phyloP scores from a whole-genome alignment of 2,329 filamentous ascomycete species.

The Aureobasidium lini region DNA sequence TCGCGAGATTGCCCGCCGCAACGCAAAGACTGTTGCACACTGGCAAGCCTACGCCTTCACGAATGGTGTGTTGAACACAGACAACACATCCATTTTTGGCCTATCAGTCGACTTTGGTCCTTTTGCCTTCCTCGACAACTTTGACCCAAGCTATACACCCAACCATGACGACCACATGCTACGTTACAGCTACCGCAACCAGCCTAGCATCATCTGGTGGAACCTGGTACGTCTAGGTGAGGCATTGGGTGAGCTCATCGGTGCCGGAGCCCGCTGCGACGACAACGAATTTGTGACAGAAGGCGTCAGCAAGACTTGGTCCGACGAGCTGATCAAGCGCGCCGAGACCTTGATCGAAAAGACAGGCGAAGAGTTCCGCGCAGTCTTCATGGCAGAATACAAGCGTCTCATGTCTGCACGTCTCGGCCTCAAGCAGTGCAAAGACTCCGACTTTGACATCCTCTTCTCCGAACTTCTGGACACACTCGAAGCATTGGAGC shows the following conservation, averaged over 20 bases:
- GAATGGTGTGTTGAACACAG: slow-evolving; percentile 95
- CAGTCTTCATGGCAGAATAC: slow-evolving; percentile 83
- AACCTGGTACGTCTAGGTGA: slow-evolving; percentile 90
- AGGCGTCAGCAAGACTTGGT: slow-evolving; percentile 63
- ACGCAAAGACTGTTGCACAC: slow-evolving; percentile 78
- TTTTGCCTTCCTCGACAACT: slow-evolving; percentile 96
- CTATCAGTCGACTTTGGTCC: slow-evolving; percentile 91
- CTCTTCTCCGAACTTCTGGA: slow-evolving; percentile 80
- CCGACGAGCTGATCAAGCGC: slow-evolving; percentile 62
- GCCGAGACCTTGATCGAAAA: slow-evolving; percentile 79
- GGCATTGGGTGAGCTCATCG: slow-evolving; percentile 78
- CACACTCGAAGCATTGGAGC: slow-evolving; percentile 67
- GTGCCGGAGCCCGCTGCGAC: slow-evolving; percentile 66
- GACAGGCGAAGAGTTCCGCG: slow-evolving; percentile 79
- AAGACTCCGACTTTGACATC: slow-evolving; percentile 67
- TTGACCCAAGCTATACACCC: slow-evolving; percentile 88
- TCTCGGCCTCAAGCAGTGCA: slow-evolving; percentile 64
- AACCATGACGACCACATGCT: slow-evolving; percentile 90
- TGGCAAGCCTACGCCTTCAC: slow-evolving; percentile 99
- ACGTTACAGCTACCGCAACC: slow-evolving; percentile 87
- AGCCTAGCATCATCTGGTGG: slow-evolving; percentile 98
- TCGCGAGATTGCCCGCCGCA: slow-evolving; percentile 76
- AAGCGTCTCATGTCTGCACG: slow-evolving; percentile 73
- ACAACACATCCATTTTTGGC: slow-evolving; percentile 88
- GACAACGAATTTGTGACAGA: slow-evolving; percentile 61